A percentile compares a stretch with the other conserved stretches of the same genome.
phyloP scores from a whole-genome alignment of 768 basidiomycete species.

The Xerocomellus dryophilus region DNA sequence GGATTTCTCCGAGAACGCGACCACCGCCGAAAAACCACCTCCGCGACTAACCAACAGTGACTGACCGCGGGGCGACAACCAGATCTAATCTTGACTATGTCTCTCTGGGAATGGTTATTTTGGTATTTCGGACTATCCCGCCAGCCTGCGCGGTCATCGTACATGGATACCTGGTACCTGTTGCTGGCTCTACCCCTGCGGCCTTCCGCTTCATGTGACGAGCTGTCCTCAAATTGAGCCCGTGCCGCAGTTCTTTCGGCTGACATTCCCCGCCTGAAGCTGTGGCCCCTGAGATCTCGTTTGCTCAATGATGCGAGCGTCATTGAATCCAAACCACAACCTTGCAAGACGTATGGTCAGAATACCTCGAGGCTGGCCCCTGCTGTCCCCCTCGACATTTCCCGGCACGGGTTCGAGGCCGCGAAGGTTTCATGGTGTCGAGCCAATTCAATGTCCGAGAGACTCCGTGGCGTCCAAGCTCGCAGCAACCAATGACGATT shows the following conservation, averaged over 20 bases:
- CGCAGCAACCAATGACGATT: conserved; percentile 2
- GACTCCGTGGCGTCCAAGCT: conserved; percentile 25
- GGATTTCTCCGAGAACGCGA: conserved; percentile 1
- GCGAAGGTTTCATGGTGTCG: conserved; percentile 27
- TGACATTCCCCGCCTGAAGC: conserved; percentile 4
- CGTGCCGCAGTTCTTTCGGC: conserved; percentile 16
- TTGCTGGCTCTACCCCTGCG: conserved; percentile 16
- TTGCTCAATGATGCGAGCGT: conserved; percentile 2
- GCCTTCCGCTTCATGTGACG: conserved; percentile 29
- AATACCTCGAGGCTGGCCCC: conserved; percentile 12
- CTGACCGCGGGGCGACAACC: conserved; percentile 1
- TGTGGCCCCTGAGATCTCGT: conserved; percentile 10
- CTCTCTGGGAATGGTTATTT: conserved; percentile 24
- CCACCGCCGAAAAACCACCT: conserved; percentile 1
- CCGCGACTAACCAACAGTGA: neutral
- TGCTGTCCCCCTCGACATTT: neutral
- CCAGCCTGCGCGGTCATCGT: neutral
- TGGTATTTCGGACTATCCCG: conserved; percentile 25
- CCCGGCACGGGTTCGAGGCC: conserved; percentile 10
- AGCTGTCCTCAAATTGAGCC: conserved; percentile 17
- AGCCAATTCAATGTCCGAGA: conserved; percentile 32
- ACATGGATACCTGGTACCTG: conserved; percentile 12
- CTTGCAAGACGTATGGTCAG: neutral
- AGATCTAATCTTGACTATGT: conserved; percentile 27
- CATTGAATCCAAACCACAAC: conserved; percentile 5